phyloP scores from a whole-genome alignment of 768 basidiomycete species.

The Grammothele lineata region DNA sequence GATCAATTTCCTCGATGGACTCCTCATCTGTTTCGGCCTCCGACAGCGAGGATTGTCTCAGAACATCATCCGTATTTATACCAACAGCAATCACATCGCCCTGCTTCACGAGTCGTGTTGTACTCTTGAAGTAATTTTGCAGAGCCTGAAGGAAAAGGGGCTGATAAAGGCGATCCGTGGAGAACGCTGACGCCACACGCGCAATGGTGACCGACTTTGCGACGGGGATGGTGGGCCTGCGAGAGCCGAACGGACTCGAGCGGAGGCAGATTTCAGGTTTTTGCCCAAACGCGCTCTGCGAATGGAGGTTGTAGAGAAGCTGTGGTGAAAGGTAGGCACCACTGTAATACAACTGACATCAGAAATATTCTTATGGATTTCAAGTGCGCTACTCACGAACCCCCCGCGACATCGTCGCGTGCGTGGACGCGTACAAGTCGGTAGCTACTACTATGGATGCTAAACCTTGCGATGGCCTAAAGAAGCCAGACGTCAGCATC shows the following conservation, averaged over 20 bases:
- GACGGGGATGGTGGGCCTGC: conserved; percentile 56
- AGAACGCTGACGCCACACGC: conserved; percentile 72
- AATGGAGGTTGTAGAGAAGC: conserved; percentile 15
- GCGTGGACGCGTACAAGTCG: conserved; percentile 59
- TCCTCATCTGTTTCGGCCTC: not conserved
- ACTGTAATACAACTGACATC: not conserved
- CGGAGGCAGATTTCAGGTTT: conserved; percentile 25
- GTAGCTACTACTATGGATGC: conserved; percentile 29
- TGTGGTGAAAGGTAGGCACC: conserved; percentile 15
- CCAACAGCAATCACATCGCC: conserved; percentile 70
- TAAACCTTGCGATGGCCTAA: conserved; percentile 50
- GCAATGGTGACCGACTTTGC: conserved; percentile 72
- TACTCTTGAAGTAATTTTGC: conserved; percentile 54
- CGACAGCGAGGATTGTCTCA: conserved; percentile 1
- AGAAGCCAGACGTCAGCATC: conserved; percentile 8
- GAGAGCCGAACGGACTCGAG: conserved; percentile 58
- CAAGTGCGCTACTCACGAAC: conserved; percentile 4
- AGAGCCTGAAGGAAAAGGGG: conserved; percentile 55
- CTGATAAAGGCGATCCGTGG: conserved; percentile 63
- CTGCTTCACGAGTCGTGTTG: conserved; percentile 56
- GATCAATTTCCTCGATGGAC: not conserved
- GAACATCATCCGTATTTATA: conserved; percentile 49
- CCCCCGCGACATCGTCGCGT: conserved; percentile 31
- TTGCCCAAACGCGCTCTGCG: not conserved
- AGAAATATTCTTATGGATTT: not conserved